Percentiles rank a stretch among this genome's conserved stretches.
Conservation (phyloP, 139 green algal species). For the Micractinium conductrix region DNA sequence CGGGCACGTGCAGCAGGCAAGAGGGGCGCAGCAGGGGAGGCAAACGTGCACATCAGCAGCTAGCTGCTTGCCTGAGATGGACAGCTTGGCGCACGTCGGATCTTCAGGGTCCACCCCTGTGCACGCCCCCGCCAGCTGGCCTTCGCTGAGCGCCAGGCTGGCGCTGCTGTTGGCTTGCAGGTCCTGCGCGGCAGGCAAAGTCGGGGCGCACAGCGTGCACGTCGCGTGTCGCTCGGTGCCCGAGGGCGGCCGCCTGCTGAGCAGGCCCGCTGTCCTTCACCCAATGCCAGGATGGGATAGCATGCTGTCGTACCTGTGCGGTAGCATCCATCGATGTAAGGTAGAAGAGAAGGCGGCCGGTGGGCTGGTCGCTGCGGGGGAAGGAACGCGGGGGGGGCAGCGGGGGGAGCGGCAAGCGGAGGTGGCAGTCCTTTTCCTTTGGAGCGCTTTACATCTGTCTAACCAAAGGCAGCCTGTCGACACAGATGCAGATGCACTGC, state of each 20-base stretch:
- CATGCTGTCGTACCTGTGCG: conserved; percentile 21
- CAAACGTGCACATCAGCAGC: not conserved
- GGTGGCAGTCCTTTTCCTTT: too few species aligned
- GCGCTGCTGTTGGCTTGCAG: conserved; percentile 31
- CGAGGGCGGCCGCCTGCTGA: too few species aligned
- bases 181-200: too few species aligned
- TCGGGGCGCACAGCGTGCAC: too few species aligned
- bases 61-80: conserved; percentile 21
- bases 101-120: conserved; percentile 42
- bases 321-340: conserved; percentile 51
- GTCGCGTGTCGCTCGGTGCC: too few species aligned
- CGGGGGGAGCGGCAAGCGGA: not conserved
- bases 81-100: conserved; percentile 52
- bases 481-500: not conserved
- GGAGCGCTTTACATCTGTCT: too few species aligned
- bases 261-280: too few species aligned
- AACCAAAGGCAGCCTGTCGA: not conserved
- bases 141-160: conserved; percentile 40
- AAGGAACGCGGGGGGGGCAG: not conserved
- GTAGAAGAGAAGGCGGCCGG: conserved; percentile 63
- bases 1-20: too few species aligned
- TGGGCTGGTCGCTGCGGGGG: conserved; percentile 27
- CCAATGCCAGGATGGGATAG: too few species aligned
- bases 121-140: conserved; percentile 36
- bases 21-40: not conserved